Evolutionary conservation across 352 stramenopile genomes (phyloP), one percentile per base, ranked within the genome.

Genomic region (Globisporangium sylvaticum): DNA sequence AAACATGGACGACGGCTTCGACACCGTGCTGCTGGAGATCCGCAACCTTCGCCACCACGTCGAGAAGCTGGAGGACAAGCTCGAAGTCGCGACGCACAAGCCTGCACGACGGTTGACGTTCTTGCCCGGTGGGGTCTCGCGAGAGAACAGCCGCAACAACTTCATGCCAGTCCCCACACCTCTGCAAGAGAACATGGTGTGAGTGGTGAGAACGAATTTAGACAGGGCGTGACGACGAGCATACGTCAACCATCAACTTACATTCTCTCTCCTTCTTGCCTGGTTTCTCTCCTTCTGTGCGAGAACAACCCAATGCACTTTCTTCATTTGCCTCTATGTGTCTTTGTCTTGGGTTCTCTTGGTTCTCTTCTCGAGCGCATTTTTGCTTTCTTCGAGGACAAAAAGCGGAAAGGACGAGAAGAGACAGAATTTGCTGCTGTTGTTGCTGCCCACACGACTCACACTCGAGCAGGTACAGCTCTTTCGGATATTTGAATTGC

Each of bases 41-140:
- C 71, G 76, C 18, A 80, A 83, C 55, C 56, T 83, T 54, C 73
- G 76, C 22, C 76, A 83, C 59, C 76, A 80, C 58, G 76, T 84
- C 27, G 68, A 82, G 42, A 73, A 80, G 52, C 67, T 84, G 20
- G 77, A 84, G 27, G 75, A 80, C 44, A 84, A 84, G 56, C 77
- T 84, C 42, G 70, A 82, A 27, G 70, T 84, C 52, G 76, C 72
- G 29, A 75, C 65, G n/a, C 76, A 81, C 61, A 71, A 69, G 31
- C 72, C 76, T 0, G 72, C 71, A 9, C 64, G 74, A n/a, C 69
- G 76, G 0, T 59, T 80, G 4, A 77, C 74, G 29, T 48, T 81
- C 10, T 34, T 67, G 12, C 64, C n/a, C 3, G 58, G 58, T 2
- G 32, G 66, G 0, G 20, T 68, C 2, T 72, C 75, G 14, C 57